These are phyloP conservation scores for Daldinia eschscholtzii DNA, from an alignment of 2,329 filamentous ascomycete genomes.

Conservation along the genomic window DNA sequence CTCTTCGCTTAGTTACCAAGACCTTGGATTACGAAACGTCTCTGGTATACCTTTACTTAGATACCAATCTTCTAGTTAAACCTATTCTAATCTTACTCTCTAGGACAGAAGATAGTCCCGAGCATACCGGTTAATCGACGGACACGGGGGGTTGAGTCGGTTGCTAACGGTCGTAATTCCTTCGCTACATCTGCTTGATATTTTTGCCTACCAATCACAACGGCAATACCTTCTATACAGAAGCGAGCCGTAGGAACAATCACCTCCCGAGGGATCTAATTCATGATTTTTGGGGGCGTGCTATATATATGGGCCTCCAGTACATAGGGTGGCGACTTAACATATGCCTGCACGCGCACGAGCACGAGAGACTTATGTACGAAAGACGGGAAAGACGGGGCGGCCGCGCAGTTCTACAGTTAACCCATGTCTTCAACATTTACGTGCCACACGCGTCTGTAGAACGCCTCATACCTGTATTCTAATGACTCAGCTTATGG, in stretches of 20 bases:
- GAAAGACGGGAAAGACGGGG: conserved; percentile 7
- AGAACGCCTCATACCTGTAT: conserved; percentile 19
- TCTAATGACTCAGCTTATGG: conserved; percentile 15
- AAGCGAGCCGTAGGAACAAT: neutral
- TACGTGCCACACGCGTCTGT: neutral
- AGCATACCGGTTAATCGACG: neutral
- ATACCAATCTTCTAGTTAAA: neutral
- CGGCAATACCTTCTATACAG: neutral
- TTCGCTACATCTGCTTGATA: conserved; percentile 6
- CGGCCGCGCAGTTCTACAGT: conserved; percentile 14
- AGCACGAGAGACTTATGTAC: conserved; percentile 16
- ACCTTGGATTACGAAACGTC: neutral
- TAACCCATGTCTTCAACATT: conserved; percentile 9
- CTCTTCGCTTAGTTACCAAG: neutral
- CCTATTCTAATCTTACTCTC: neutral
- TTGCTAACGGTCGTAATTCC: neutral
- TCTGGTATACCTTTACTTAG: neutral
- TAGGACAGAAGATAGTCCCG: neutral
- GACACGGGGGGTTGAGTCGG: neutral
- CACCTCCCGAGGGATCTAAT: neutral
- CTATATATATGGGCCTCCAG: neutral
- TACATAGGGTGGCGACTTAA: conserved; percentile 6
- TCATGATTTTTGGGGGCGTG: conserved; percentile 3
- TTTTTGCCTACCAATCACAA: conserved; percentile 10
- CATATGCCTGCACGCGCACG: conserved; percentile 2